Base-by-base conservation (phyloP, 257 asterid genomes). In the Rauvolfia tetraphylla region DNA sequence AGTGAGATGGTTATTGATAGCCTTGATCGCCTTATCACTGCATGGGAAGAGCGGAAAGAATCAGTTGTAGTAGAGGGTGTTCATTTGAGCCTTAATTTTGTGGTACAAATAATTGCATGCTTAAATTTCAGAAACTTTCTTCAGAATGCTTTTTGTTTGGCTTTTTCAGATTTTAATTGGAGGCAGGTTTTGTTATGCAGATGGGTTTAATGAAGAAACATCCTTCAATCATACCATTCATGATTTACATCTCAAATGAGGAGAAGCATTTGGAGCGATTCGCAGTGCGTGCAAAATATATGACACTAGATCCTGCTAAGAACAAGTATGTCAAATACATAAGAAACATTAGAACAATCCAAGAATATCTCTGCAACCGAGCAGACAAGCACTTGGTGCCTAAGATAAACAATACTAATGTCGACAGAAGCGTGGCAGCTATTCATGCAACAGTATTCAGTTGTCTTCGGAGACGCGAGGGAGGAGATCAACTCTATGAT, bases 1-100 rank as follows among this genome's bases (percentile, higher is more conserved):
- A 95, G 99, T 77, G 99, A 95, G 87, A 95, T 95, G 99, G 98
- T 95, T 54, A 95, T 93, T 77, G 99, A 95, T 63, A 95, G 99
- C 85, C 99, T 95, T 51, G 98, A 95, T 78, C 90, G 98, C 59
- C 84, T 95, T 81, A 93, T 95, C 76, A 91, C 98, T 72, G 91
- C 92, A 0, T 95, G 99, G 99, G 99, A 95, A 85, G 97, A 91
- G 79, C 88, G 97, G 76, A 93, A 90, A 78, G 98, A 95, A 78
- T 95, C 99, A 20, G 99, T 91, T 17, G 97, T 95, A 58, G 98
- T 95, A 74, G 99, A 95, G 90, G 99, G 99, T 56, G 99, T 95
- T 74, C 99, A 95, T 85, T 82, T 95, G 73, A 95, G 99, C 84
- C 98, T 95, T 83, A 95, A 95, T 88, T 95, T 95, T 79, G 99